Conservation (phyloP, 495 filamentous ascomycete species). For the Penicillium antarcticum region DNA sequence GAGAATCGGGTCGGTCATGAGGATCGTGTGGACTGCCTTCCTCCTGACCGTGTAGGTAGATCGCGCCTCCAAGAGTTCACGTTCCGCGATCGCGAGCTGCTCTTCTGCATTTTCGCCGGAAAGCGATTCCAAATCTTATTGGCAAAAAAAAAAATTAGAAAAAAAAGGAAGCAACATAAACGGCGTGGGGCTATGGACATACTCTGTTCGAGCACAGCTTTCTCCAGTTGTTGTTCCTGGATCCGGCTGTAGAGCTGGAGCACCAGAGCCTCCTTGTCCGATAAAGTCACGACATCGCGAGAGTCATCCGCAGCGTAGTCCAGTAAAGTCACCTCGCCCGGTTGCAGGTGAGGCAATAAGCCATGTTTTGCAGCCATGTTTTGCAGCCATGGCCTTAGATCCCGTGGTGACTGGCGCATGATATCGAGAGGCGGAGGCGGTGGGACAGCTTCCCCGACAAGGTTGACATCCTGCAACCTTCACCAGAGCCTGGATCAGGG, state of each 20-base stretch:
- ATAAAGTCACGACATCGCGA: constrained; percentile 51
- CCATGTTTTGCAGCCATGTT: constrained; percentile 40
- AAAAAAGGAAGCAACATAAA: constrained; percentile 2
- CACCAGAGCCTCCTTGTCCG: constrained; percentile 57
- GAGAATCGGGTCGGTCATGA: constrained; percentile 69
- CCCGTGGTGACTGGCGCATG: constrained; percentile 33
- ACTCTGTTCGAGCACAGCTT: constrained; percentile 61
- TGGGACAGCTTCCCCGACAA: constrained; percentile 12
- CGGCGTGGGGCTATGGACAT: not conserved
- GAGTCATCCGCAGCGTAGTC: constrained; percentile 40
- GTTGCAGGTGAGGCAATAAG: constrained; percentile 34
- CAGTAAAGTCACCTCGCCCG: constrained; percentile 36
- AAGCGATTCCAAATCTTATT: constrained; percentile 26
- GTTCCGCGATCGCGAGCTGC: constrained; percentile 54
- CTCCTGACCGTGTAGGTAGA: constrained; percentile 64
- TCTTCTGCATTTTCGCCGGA: constrained; percentile 47
- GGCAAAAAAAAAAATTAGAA: constrained; percentile 4
- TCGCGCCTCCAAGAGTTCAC: constrained; percentile 64
- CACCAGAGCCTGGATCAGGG: constrained; percentile 11
- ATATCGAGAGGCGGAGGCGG: constrained; percentile 26
- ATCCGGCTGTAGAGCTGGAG: constrained; percentile 67
- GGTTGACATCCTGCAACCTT: constrained; percentile 1
- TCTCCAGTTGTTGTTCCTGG: constrained; percentile 67
- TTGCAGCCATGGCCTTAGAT: constrained; percentile 38
- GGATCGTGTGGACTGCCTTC: constrained; percentile 60